Evolutionary conservation across 345 rosid species (phyloP).

Genomic region (Erucastrum elatum): DNA sequence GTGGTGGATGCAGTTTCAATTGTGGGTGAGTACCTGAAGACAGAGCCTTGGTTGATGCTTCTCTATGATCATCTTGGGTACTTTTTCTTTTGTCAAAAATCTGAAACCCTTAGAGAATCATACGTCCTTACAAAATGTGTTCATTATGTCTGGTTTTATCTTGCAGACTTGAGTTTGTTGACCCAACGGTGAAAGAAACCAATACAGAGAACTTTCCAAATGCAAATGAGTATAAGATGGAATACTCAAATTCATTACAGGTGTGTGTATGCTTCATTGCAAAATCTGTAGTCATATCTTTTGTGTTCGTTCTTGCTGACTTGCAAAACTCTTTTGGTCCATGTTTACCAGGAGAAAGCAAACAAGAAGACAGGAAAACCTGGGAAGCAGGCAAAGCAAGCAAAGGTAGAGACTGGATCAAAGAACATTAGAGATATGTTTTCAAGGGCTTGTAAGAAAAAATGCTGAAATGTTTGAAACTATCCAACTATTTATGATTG

Average conservation of each 20-base stretch:
- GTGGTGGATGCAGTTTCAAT: conserved; percentile 71
- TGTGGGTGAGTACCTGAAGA: conserved; percentile 74
- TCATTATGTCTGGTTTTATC: conserved; percentile 4
- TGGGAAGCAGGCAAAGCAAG: conserved; percentile 61
- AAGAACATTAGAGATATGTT: conserved; percentile 85
- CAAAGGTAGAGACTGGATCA: conserved; percentile 73
- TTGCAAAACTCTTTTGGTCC: neutral
- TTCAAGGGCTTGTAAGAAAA: conserved; percentile 64
- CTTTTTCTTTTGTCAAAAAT: neutral
- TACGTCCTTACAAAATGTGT: neutral
- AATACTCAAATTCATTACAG: conserved; percentile 45
- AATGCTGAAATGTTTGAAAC: conserved; percentile 32
- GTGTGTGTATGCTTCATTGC: conserved; percentile 39
- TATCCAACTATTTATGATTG: neutral
- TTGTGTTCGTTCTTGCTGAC: neutral
- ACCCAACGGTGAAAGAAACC: conserved; percentile 40
- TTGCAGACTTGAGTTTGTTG: conserved; percentile 57
- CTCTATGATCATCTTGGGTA: conserved; percentile 68
- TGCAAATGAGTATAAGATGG: conserved; percentile 38
- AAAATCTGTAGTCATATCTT: neutral
- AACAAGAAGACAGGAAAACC: conserved; percentile 51
- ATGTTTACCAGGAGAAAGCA: conserved; percentile 47
- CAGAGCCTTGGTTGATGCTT: conserved; percentile 81
- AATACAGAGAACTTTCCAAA: conserved; percentile 36
- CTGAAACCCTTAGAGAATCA: neutral